phyloP scores from a whole-genome alignment of 345 rosid genomes.

The Ricinus communis region DNA sequence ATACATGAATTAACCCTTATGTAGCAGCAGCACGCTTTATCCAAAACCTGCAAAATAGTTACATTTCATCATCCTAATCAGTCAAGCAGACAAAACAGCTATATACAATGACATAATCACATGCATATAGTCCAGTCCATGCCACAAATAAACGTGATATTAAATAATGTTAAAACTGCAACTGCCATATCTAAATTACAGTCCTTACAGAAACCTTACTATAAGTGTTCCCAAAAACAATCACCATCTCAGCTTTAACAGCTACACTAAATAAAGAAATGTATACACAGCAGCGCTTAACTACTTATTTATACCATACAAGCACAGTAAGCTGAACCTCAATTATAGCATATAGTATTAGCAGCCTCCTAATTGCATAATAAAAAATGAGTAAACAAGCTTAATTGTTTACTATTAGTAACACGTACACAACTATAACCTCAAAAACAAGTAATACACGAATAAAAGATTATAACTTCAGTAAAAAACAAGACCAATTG shows the following conservation, averaged over 20 bases:
- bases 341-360: neutral
- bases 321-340: neutral
- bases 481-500: neutral
- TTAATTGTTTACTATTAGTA: neutral
- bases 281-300: neutral
- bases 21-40: constrained; percentile 25
- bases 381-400: neutral
- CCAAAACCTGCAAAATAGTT: constrained; percentile 65
- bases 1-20: constrained; percentile 14
- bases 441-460: neutral
- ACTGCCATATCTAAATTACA: constrained; percentile 9
- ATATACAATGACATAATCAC: constrained; percentile 11
- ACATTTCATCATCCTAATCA: constrained; percentile 7
- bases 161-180: constrained; percentile 9
- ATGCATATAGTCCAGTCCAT: constrained; percentile 18
- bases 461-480: neutral
- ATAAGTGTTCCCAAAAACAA: neutral
- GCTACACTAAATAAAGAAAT: neutral
- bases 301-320: neutral
- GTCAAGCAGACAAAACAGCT: constrained; percentile 4
- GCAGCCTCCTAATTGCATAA: neutral
- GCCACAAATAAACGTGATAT: constrained; percentile 19
- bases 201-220: neutral
- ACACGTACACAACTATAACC: neutral
- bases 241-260: neutral